Conservation (phyloP, 192 early-diverging fungal species). For the Phlyctochytrium bullatum region DNA sequence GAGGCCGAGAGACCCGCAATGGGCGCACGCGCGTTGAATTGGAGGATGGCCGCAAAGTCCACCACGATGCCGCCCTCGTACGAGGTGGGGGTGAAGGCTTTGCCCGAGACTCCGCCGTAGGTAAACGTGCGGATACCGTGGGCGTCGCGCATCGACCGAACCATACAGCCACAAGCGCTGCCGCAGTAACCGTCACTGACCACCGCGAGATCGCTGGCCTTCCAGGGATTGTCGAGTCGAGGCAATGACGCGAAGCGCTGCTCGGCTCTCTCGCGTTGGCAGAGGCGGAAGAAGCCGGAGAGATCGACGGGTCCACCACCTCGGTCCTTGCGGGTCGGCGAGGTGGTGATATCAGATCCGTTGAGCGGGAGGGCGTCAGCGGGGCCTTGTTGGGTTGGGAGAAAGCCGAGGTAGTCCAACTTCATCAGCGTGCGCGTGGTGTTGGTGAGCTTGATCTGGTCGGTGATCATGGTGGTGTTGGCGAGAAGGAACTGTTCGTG, state of each 20-base stretch:
- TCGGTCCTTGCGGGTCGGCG: not conserved
- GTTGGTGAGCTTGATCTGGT: not conserved
- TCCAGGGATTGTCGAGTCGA: not conserved
- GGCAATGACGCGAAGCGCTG: not conserved
- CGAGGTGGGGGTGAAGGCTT: constrained; percentile 5
- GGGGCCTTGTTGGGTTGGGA: not conserved
- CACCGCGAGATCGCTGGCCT: not conserved
- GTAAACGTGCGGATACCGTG: not conserved
- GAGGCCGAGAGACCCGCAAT: too few species aligned
- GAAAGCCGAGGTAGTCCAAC: not conserved
- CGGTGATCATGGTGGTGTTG: not conserved
- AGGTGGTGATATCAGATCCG: not conserved
- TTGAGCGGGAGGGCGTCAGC: not conserved
- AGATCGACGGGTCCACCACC: not conserved
- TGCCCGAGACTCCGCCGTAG: constrained; percentile 6
- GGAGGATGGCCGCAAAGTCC: not conserved
- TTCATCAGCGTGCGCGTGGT: too few species aligned
- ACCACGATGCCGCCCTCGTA: constrained; percentile 13
- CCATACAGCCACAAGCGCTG: not conserved
- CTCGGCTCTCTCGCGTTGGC: not conserved
- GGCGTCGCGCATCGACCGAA: not conserved
- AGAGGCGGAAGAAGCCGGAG: not conserved
- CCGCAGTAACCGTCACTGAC: constrained; percentile 11
- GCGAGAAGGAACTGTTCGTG: not conserved
- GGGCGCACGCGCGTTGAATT: too few species aligned